Base-by-base conservation (phyloP, 2,329 filamentous ascomycete genomes). In the Thielaviopsis musarum region DNA sequence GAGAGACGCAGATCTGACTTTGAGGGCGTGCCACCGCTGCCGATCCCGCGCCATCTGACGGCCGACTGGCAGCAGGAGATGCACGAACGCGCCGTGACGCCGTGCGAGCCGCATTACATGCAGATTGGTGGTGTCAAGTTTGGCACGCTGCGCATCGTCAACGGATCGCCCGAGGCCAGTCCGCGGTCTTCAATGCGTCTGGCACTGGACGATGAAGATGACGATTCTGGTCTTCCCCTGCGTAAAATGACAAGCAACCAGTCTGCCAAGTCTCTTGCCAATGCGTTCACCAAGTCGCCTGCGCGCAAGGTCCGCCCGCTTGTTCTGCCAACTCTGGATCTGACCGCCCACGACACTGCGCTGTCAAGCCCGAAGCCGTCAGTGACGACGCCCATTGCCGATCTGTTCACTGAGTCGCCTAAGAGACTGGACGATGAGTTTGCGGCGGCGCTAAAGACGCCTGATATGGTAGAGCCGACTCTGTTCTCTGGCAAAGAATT, bases 81-180 rank as follows among this genome's bases (percentile, higher is more conserved):
- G 58, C 61, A 26, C 56, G 66, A 68, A 22, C 65, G 69, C 41
- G 67, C 66, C 7, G 64, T 66, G 15, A 72, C 71, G 9, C 71
- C 81, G 0, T 76, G 71, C 49, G 80, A 83, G 24, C 67, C 72
- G 28, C 75, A 79, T n/a, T 84, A 83, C 64, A 73, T 74, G 61
- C 79, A 83, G 53, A 75, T 81, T 34, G 82, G 82, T 2, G 78
- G 75, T 12, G 84, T 82, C 66, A 82, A 81, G 66, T 75, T 82
- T 58, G 82, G 82, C 1, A 80, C 80, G 1, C 65, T 85, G 56
- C 76, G 79, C 41, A 83, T 85, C 59, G 82, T 74, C 22, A 85
- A 85, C 67, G 81, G 80, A 15, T 71, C 72, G 2, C 81, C 82
- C 2, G 68, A 68, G 15, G 69, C 70, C n/a, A 80, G 75, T 54